Base-by-base conservation (phyloP, 306 rosid genomes). In the Carpinus fangiana region DNA sequence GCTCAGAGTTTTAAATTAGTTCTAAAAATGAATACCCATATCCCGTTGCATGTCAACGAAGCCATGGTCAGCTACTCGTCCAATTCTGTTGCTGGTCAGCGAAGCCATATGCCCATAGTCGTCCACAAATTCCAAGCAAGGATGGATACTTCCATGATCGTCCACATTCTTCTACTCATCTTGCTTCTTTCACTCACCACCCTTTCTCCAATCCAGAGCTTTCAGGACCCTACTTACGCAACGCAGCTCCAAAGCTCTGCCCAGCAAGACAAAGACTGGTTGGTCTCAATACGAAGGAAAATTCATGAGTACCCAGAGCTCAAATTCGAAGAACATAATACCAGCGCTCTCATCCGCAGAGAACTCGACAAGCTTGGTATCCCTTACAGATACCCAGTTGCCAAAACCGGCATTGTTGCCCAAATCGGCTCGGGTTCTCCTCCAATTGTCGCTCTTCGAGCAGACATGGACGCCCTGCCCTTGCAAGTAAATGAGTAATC, bases 231-330 rank as follows among this genome's bases (percentile, higher is more conserved):
- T 11, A 5, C 56, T 26, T 80, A 83, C 41, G 83, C 86, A 17
- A 59, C 76, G 76, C 75, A 81, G 84, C 82, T 90, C 83, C 82
- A 84, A 4, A 81, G 57, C 12, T 82, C 82, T 55, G 90, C 95
- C 28, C 84, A 83, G 34, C 59, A 52, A 12, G 88, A 88, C 38
- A 89, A 81, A 41, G 81, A 82, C 31, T 90, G 97, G 96, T 76
- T 93, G 76, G 72, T 88, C 67, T 82, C 87, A 14, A 76, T 88
- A 31, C 87, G 97, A 81, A 86, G 91, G 61, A 50, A 80, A 82
- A 90, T 93, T 83, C 97, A 93, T 65, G 83, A 88, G 74, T 43
- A 89, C 81, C 97, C 97, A 26, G 97, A 89, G 78, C 85, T 90
- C 69, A 72, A 78, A 81, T 90, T 92, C 68, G 75, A 90, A 79